Evolutionary conservation across 176 grass and related monocot species (phyloP).

Genomic region (Themeda triandra): DNA sequence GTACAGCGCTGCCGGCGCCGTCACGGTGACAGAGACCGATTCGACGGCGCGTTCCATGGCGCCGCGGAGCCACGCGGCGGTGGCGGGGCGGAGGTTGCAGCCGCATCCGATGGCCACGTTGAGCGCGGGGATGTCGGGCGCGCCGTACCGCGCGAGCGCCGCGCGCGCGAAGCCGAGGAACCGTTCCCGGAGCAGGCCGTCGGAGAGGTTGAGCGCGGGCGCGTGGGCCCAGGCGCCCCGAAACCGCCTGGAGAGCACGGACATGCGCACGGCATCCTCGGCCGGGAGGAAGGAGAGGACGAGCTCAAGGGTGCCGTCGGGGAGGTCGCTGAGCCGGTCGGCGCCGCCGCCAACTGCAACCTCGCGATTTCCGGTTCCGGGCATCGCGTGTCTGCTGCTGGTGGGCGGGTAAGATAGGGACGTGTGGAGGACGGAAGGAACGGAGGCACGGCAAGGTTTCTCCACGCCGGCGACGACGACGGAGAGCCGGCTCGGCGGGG

Average conservation of each 20-base stretch:
- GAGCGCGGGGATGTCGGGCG: conserved; percentile 12
- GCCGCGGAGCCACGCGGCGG: background rate
- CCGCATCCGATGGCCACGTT: background rate
- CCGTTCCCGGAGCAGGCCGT: background rate
- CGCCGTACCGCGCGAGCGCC: conserved; percentile 9
- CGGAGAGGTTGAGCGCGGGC: conserved; percentile 17
- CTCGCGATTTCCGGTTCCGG: background rate
- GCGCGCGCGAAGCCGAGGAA: background rate
- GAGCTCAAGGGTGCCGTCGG: background rate
- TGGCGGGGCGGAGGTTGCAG: background rate
- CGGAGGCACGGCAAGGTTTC: background rate
- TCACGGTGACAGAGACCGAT: background rate
- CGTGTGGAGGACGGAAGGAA: background rate
- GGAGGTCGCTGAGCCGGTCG: conserved; percentile 7
- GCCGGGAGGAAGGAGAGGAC: conserved; percentile 14
- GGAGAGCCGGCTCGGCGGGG: background rate
- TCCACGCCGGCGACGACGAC: too few species aligned
- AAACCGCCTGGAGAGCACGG: conserved; percentile 17
- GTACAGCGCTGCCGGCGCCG: background rate
- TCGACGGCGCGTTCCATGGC: conserved; percentile 11
- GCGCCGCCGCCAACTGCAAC: background rate
- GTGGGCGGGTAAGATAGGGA: background rate
- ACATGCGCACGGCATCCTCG: background rate
- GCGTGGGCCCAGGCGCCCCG: background rate
- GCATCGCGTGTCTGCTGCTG: background rate